Percentiles rank a stretch among this genome's conserved stretches.
phyloP scores from a whole-genome alignment of 2,329 filamentous ascomycete genomes.

The Chrysoporthe austroafricana region DNA sequence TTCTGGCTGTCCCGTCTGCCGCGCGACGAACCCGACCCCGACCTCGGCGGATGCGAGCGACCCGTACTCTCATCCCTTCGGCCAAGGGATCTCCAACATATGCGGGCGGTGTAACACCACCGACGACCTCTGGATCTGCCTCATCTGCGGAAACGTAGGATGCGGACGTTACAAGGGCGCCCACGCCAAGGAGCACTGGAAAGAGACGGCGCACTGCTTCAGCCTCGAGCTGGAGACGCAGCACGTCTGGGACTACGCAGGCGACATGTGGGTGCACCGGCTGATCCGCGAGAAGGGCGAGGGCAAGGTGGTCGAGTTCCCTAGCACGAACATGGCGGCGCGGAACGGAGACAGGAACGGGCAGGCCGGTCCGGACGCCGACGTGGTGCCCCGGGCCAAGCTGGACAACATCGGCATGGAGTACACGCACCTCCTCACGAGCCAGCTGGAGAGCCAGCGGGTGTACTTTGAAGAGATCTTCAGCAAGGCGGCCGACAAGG shows the following conservation, averaged over 20 bases:
- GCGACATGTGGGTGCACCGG: slow-evolving; percentile 93
- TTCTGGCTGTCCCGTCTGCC: slow-evolving; percentile 89
- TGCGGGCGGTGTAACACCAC: slow-evolving; percentile 81
- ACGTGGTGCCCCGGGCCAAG: slow-evolving; percentile 72
- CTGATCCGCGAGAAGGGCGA: slow-evolving; percentile 93
- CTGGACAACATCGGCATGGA: slow-evolving; percentile 83
- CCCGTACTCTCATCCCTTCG: slow-evolving; percentile 60
- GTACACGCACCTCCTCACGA: slow-evolving; percentile 91
- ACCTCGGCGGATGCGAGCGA: slow-evolving; percentile 49
- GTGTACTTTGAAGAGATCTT: slow-evolving; percentile 94
- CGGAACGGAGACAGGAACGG: slow-evolving; percentile 34
- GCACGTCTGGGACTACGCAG: slow-evolving; percentile 97
- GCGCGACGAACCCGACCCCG: slow-evolving; percentile 69
- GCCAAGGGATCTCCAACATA: slow-evolving; percentile 65
- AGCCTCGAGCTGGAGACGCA: slow-evolving; percentile 92
- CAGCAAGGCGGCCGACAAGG: slow-evolving; percentile 87
- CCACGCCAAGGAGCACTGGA: slow-evolving; percentile 92
- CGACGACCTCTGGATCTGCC: slow-evolving; percentile 90
- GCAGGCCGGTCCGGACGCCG: slow-evolving; percentile 37
- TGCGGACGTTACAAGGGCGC: slow-evolving; percentile 94
- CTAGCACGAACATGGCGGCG: slow-evolving; percentile 46
- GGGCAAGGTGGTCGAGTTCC: slow-evolving; percentile 90
- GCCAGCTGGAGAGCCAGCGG: slow-evolving; percentile 89
- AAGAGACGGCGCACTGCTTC: slow-evolving; percentile 86
- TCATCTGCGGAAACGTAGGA: slow-evolving; percentile 90